Percentiles rank a stretch among this genome's conserved stretches.
Evolutionary conservation across 2,329 filamentous ascomycete genomes (phyloP).

Genomic region (Plectosphaerella plurivora): DNA sequence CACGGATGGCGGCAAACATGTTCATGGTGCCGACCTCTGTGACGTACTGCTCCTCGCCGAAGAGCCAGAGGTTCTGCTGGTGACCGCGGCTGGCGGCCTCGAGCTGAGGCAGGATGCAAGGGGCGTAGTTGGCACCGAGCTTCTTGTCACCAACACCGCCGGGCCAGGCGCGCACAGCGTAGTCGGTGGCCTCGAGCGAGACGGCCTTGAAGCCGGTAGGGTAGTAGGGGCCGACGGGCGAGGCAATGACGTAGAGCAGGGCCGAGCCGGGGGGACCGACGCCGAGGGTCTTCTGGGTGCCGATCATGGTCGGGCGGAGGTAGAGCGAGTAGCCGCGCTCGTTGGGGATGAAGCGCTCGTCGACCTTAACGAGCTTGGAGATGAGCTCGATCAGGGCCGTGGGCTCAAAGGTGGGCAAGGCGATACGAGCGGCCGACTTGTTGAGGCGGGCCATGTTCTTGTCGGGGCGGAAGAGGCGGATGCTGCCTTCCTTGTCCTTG

Average conservation of each 20-base stretch:
- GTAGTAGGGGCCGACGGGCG: constrained; percentile 95
- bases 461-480: constrained; percentile 88
- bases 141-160: constrained; percentile 98
- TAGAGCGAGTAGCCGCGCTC: constrained; percentile 90
- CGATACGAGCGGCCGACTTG: constrained; percentile 85
- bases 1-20: constrained; percentile 81
- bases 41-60: constrained; percentile 90
- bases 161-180: constrained; percentile 95
- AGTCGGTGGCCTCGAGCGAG: constrained; percentile 91
- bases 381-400: constrained; percentile 76
- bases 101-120: constrained; percentile 94
- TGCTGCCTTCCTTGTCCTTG: constrained; percentile 73
- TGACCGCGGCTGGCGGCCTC: constrained; percentile 87
- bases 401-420: constrained; percentile 79
- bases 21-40: constrained; percentile 99
- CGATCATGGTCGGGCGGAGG: constrained; percentile 93
- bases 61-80: constrained; percentile 98
- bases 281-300: constrained; percentile 90
- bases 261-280: constrained; percentile 90
- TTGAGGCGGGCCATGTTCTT: constrained; percentile 97
- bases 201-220: constrained; percentile 98
- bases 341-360: constrained; percentile 85
- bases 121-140: constrained; percentile 98
- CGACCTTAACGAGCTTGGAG: constrained; percentile 71
- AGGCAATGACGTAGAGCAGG: constrained; percentile 91